These are phyloP conservation scores for Prunus yedoensis DNA, from an alignment of 331 rosid species.

Conservation along the genomic window DNA sequence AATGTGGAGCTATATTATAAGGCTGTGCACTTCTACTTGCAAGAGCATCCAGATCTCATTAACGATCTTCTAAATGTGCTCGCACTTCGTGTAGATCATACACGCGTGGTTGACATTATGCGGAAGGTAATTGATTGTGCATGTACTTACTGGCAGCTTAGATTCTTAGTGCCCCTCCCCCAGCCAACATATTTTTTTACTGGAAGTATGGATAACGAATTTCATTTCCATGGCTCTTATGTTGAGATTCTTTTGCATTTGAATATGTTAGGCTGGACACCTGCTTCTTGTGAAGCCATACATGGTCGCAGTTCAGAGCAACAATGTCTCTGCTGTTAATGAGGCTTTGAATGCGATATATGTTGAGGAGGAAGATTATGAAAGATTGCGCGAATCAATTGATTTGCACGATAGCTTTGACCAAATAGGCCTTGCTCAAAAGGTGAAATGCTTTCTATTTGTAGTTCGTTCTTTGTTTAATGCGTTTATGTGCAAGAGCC, in stretches of 20 bases:
- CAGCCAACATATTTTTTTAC: not conserved
- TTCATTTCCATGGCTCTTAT: conserved; percentile 12
- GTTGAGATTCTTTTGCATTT: conserved; percentile 11
- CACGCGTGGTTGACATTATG: conserved; percentile 98
- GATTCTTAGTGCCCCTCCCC: not conserved
- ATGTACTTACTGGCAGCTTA: conserved; percentile 11
- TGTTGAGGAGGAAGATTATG: conserved; percentile 99
- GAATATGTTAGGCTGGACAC: conserved; percentile 79
- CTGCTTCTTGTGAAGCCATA: conserved; percentile 97
- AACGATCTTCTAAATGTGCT: conserved; percentile 95
- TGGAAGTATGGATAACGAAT: conserved; percentile 4
- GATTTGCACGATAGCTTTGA: conserved; percentile 97
- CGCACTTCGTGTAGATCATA: conserved; percentile 97
- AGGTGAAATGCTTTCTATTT: conserved; percentile 49
- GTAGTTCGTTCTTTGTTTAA: conserved; percentile 9
- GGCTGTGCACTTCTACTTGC: conserved; percentile 98
- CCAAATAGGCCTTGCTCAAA: conserved; percentile 98
- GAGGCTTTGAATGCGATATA: conserved; percentile 97
- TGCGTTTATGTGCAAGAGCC: conserved; percentile 20
- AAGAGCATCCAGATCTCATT: conserved; percentile 97
- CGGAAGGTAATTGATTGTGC: conserved; percentile 60
- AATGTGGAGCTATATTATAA: conserved; percentile 93
- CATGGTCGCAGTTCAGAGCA: conserved; percentile 99
- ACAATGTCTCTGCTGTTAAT: conserved; percentile 95
- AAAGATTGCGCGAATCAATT: conserved; percentile 91